A percentile compares a stretch with the other conserved stretches of the same genome.
phyloP scores from a whole-genome alignment of 2,329 filamentous ascomycete genomes.

The Verticillium longisporum region DNA sequence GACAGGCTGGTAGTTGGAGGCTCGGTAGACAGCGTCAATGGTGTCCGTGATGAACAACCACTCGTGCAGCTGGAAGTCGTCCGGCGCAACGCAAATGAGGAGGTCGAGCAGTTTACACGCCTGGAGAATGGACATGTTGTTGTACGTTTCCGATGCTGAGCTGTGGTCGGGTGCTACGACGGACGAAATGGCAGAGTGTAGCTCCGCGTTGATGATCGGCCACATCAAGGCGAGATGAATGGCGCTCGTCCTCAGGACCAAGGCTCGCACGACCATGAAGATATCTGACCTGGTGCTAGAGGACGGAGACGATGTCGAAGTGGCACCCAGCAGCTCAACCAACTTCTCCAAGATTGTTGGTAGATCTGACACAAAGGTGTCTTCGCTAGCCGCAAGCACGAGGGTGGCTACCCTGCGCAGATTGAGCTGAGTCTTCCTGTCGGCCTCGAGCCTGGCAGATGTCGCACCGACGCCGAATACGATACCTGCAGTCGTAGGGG shows the following conservation, averaged over 20 bases:
- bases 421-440: slow-evolving; percentile 86
- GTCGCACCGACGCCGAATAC: slow-evolving; percentile 98
- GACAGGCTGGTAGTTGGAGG: slow-evolving; percentile 58
- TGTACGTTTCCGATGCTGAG: slow-evolving; percentile 63
- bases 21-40: slow-evolving; percentile 88
- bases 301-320: slow-evolving; percentile 83
- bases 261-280: slow-evolving; percentile 77
- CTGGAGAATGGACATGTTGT: slow-evolving; percentile 71
- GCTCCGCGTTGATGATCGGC: slow-evolving; percentile 82
- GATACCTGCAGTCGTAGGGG: slow-evolving; percentile 90
- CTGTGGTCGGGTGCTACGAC: slow-evolving; percentile 62
- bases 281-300: slow-evolving; percentile 83
- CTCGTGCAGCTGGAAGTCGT: slow-evolving; percentile 97
- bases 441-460: slow-evolving; percentile 88
- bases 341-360: slow-evolving; percentile 71
- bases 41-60: slow-evolving; percentile 98
- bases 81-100: slow-evolving; percentile 77
- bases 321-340: slow-evolving; percentile 78
- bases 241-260: slow-evolving; percentile 72
- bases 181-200: slow-evolving; percentile 73
- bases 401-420: slow-evolving; percentile 76
- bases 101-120: slow-evolving; percentile 90
- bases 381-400: slow-evolving; percentile 67
- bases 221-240: slow-evolving; percentile 79
- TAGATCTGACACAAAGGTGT: slow-evolving; percentile 75